Evolutionary conservation across 225 moss, liverwort and hornwort genomes (phyloP).

Genomic region (Bryoerythrophyllum caledonicum): DNA sequence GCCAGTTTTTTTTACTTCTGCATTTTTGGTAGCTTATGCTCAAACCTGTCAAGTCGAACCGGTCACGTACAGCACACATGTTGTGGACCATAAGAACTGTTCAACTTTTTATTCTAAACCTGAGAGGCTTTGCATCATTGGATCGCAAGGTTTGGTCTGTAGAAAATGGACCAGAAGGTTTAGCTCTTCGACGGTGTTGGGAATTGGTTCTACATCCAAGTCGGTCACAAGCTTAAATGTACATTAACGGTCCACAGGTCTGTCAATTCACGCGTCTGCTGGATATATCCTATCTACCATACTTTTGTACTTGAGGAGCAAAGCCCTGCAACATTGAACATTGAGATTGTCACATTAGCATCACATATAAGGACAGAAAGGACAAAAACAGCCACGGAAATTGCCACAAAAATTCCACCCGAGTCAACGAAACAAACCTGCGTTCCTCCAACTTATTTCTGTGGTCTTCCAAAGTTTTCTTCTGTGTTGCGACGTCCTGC

Average conservation of each 20-base stretch:
- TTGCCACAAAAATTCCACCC: not conserved
- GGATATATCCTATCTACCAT: conserved; percentile 52
- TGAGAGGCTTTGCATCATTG: not conserved
- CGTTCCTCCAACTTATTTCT: conserved; percentile 74
- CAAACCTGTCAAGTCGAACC: not conserved
- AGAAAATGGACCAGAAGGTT: not conserved
- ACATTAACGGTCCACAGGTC: not conserved
- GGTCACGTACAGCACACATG: not conserved
- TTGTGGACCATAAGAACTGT: not conserved
- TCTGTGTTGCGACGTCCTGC: conserved; percentile 82
- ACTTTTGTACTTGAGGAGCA: conserved; percentile 50
- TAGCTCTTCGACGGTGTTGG: too few species aligned
- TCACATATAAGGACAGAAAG: conserved; percentile 8
- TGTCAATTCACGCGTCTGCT: conserved; percentile 24
- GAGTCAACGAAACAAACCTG: conserved; percentile 44
- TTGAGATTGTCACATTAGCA: conserved; percentile 10
- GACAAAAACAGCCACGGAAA: not conserved
- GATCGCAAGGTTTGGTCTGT: not conserved
- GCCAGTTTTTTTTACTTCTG: not conserved
- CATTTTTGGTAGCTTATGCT: not conserved
- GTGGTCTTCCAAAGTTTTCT: conserved; percentile 66
- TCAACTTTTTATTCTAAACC: not conserved
- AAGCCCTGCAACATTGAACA: conserved; percentile 35
- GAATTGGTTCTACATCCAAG: not conserved
- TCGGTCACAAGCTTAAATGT: not conserved